Percentiles rank a stretch among this genome's conserved stretches.
Conservation (phyloP, 306 rosid genomes). For the Cicer judaicum region DNA sequence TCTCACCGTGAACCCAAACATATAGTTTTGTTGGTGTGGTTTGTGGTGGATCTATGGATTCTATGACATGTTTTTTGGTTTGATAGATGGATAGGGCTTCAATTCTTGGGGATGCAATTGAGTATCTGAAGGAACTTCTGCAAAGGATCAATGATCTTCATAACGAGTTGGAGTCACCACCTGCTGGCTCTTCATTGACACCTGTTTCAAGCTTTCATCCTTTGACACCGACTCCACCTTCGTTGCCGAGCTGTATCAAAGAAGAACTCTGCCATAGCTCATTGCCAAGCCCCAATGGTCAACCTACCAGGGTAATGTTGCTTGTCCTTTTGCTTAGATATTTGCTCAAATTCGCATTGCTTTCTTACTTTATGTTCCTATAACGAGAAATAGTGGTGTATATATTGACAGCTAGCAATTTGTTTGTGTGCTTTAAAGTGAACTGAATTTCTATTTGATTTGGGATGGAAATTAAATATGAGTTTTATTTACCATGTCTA, state of each 20-base stretch:
- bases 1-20: not conserved
- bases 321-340: conserved; percentile 11
- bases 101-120: conserved; percentile 95
- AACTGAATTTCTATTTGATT: conserved; percentile 28
- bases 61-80: conserved; percentile 14
- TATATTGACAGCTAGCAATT: conserved; percentile 5
- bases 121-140: conserved; percentile 88
- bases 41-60: conserved; percentile 21
- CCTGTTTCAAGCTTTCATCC: conserved; percentile 79
- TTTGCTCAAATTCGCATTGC: not conserved
- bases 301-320: conserved; percentile 78
- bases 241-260: conserved; percentile 72
- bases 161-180: conserved; percentile 78
- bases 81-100: conserved; percentile 98
- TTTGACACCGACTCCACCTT: conserved; percentile 75
- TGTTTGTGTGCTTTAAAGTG: conserved; percentile 8
- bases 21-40: conserved; percentile 16
- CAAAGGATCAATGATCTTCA: conserved; percentile 88
- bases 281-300: conserved; percentile 77
- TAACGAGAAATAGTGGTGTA: conserved; percentile 11
- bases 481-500: not conserved
- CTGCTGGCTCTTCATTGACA: conserved; percentile 68
- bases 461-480: not conserved
- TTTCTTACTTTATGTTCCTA: conserved; percentile 16
- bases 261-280: conserved; percentile 87